Conservation (phyloP, 352 stramenopile genomes). For the Phytophthora pini region DNA sequence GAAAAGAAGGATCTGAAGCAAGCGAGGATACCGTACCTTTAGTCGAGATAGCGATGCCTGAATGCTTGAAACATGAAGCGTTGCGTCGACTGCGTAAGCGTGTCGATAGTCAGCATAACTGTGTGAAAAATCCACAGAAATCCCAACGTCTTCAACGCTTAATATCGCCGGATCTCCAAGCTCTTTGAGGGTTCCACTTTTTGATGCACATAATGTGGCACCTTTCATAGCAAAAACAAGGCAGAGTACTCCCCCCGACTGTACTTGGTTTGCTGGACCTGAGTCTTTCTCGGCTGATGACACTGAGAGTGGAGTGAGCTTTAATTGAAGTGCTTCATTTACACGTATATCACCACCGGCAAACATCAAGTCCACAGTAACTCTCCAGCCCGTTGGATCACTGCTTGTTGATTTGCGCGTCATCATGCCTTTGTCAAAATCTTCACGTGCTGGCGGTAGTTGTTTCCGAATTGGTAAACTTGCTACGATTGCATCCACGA, state of each 20-base stretch:
- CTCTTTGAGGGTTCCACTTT: constrained; percentile 26
- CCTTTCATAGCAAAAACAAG: constrained; percentile 26
- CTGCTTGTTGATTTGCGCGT: neutral
- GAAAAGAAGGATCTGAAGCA: neutral
- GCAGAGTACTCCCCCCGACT: constrained; percentile 23
- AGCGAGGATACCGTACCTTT: constrained; percentile 33
- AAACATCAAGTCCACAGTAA: constrained; percentile 35
- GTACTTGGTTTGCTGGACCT: constrained; percentile 5
- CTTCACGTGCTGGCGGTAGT: neutral
- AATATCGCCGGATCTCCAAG: constrained; percentile 30
- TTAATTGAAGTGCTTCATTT: constrained; percentile 40
- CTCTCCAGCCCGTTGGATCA: constrained; percentile 33
- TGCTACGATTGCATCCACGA: constrained; percentile 23
- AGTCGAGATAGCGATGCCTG: constrained; percentile 36
- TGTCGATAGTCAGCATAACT: constrained; percentile 19
- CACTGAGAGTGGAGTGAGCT: constrained; percentile 28
- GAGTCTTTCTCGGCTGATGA: constrained; percentile 25
- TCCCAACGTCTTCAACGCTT: constrained; percentile 15
- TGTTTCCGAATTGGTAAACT: constrained; percentile 14
- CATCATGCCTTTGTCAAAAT: neutral
- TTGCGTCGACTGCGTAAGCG: constrained; percentile 26
- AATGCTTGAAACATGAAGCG: constrained; percentile 28
- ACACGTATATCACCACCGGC: constrained; percentile 31
- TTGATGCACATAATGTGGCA: constrained; percentile 18
- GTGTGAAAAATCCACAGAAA: constrained; percentile 32